These are phyloP conservation scores for Beauveria medogensis DNA, from an alignment of 2,329 filamentous ascomycete genomes.

Conservation along the genomic window DNA sequence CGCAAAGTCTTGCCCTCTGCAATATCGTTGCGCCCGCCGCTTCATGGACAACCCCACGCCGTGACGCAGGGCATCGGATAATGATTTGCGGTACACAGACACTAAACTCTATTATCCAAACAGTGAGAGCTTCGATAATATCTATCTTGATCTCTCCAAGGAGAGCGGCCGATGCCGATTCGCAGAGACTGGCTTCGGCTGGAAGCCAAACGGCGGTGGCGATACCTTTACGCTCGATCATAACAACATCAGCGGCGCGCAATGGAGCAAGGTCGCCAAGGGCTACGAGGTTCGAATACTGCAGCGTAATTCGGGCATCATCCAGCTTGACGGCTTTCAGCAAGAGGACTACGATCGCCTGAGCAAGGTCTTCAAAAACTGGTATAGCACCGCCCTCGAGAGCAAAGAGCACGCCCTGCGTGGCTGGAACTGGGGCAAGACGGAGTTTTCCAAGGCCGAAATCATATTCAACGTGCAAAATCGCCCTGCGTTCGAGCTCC, in stretches of 20 bases:
- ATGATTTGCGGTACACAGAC: neutral
- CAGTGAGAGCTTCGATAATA: slow-evolving; percentile 92
- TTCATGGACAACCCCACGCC: neutral
- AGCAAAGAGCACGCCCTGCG: slow-evolving; percentile 88
- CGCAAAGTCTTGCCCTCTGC: neutral
- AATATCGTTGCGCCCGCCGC: neutral
- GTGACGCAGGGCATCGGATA: neutral
- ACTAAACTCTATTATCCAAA: slow-evolving; percentile 7
- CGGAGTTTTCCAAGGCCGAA: slow-evolving; percentile 92
- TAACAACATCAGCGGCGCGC: slow-evolving; percentile 74
- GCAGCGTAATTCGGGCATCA: slow-evolving; percentile 72
- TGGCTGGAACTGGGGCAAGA: slow-evolving; percentile 99
- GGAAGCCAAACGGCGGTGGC: slow-evolving; percentile 82
- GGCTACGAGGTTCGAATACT: slow-evolving; percentile 92
- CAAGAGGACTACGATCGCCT: slow-evolving; percentile 91
- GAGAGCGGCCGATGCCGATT: slow-evolving; percentile 89
- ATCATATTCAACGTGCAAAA: slow-evolving; percentile 96
- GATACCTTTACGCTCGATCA: slow-evolving; percentile 91
- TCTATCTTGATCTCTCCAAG: slow-evolving; percentile 92
- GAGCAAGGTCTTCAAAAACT: slow-evolving; percentile 90
- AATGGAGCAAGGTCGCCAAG: slow-evolving; percentile 90
- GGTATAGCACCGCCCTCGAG: slow-evolving; percentile 91
- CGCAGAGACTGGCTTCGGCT: slow-evolving; percentile 87
- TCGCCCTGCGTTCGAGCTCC: slow-evolving; percentile 89
- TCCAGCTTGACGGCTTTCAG: slow-evolving; percentile 91